These are phyloP conservation scores for Colletotrichum lentis DNA, from an alignment of 2,329 filamentous ascomycete genomes.

Conservation along the genomic window DNA sequence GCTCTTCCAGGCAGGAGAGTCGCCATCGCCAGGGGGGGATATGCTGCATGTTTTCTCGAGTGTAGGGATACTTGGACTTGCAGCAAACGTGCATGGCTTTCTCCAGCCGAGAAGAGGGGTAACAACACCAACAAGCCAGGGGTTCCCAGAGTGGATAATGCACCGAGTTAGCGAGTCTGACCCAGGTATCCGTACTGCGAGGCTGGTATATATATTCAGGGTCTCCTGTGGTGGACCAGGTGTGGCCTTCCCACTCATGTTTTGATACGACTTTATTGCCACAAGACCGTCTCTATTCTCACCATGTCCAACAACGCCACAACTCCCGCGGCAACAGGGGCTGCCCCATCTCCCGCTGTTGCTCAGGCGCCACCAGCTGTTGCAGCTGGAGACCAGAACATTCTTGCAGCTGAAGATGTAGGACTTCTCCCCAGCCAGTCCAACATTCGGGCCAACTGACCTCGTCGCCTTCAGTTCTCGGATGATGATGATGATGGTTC, in stretches of 20 bases:
- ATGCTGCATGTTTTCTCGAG: neutral
- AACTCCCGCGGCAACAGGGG: neutral
- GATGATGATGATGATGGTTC: slow-evolving; percentile 2
- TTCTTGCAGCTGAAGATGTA: neutral
- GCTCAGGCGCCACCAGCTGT: neutral
- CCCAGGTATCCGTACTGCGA: neutral
- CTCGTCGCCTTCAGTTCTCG: neutral
- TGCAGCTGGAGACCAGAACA: neutral
- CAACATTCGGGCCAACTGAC: neutral
- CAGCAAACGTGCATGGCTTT: neutral
- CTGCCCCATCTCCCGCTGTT: neutral
- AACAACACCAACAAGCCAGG: neutral
- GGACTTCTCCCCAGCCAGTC: accelerated
- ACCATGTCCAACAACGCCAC: neutral
- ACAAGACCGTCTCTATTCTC: accelerated
- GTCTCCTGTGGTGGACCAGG: neutral
- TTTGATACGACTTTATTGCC: too few relatives aligned
- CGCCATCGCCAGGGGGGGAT: too few relatives aligned
- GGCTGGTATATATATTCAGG: neutral
- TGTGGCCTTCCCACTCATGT: too few relatives aligned
- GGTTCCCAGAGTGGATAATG: neutral
- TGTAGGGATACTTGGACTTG: too few relatives aligned
- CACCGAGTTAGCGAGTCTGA: neutral
- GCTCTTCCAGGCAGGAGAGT: neutral
- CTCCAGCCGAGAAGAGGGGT: slow-evolving; percentile 14